These are phyloP conservation scores for Aschersonia sp. DNA, from an alignment of 2,329 filamentous ascomycete genomes.

Conservation along the genomic window DNA sequence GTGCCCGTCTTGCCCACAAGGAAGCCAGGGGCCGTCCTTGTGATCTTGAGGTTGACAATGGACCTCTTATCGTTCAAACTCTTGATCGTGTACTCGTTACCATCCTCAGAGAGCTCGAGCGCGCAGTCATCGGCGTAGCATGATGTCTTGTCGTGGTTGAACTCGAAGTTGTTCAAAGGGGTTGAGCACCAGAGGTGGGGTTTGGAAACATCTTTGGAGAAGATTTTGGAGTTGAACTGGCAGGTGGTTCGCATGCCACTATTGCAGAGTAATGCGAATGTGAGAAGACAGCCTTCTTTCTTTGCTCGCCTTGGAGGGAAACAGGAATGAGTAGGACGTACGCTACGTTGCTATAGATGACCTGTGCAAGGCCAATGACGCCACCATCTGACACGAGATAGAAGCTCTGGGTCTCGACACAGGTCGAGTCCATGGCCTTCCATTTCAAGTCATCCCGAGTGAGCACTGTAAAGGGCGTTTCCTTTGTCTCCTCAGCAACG, in stretches of 20 bases:
- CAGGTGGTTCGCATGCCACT: slow-evolving; percentile 82
- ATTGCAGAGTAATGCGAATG: slow-evolving; percentile 1
- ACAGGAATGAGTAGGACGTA: slow-evolving; percentile 29
- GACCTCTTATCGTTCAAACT: slow-evolving; percentile 69
- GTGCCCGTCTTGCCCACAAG: slow-evolving; percentile 73
- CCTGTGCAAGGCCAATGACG: slow-evolving; percentile 63
- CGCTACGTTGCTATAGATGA: slow-evolving; percentile 97
- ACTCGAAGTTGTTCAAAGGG: slow-evolving; percentile 62
- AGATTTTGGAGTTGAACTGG: slow-evolving; percentile 92
- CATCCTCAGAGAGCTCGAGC: slow-evolving; percentile 74
- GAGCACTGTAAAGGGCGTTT: slow-evolving; percentile 67
- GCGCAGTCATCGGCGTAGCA: slow-evolving; percentile 83
- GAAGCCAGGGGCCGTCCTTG: slow-evolving; percentile 64
- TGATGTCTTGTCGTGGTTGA: slow-evolving; percentile 68
- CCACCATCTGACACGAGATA: slow-evolving; percentile 76
- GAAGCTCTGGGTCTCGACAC: slow-evolving; percentile 90
- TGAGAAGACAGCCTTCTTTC: neutral
- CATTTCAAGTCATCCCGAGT: slow-evolving; percentile 70
- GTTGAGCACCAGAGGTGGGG: slow-evolving; percentile 75
- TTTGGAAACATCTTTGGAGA: slow-evolving; percentile 58
- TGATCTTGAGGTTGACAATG: slow-evolving; percentile 77
- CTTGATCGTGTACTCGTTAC: slow-evolving; percentile 75
- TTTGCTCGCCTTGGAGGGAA: neutral
- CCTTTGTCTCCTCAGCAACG: slow-evolving; percentile 67
- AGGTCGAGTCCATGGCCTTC: slow-evolving; percentile 67